Evolutionary conservation across 169 alveolate genomes (phyloP).

Genomic region (Hammondia hammondi): DNA sequence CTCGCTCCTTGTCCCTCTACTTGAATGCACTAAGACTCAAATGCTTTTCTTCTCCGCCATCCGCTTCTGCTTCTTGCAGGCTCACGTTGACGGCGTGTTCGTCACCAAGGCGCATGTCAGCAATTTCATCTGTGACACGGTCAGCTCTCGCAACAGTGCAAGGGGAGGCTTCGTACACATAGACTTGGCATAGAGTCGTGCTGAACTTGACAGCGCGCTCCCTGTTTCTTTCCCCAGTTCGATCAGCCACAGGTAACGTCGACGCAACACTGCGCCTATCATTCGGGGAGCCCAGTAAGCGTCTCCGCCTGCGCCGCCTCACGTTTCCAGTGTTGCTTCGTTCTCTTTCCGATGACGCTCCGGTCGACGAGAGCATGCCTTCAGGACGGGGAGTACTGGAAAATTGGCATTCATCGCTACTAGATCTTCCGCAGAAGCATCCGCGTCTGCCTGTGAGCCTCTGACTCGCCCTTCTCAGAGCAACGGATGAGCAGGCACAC

Average conservation of each 20-base stretch:
- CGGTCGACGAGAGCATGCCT: too few species aligned
- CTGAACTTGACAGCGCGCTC: conserved; percentile 1
- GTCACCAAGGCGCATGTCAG: too few species aligned
- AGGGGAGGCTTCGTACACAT: conserved; percentile 19
- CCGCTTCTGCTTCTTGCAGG: too few species aligned
- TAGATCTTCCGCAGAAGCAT: not conserved
- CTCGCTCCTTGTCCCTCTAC: too few species aligned
- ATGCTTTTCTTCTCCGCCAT: too few species aligned
- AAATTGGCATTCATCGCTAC: not conserved
- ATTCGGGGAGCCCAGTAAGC: not conserved
- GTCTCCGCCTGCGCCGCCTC: not conserved
- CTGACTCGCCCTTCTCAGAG: not conserved
- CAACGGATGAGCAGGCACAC: not conserved
- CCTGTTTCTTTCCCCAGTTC: not conserved
- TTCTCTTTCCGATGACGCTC: not conserved
- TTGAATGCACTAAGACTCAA: too few species aligned
- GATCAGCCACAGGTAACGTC: not conserved
- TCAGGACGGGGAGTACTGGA: not conserved
- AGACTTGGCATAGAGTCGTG: not conserved
- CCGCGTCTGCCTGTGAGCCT: not conserved
- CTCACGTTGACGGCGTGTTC: too few species aligned
- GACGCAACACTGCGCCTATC: not conserved
- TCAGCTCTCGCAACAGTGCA: not conserved
- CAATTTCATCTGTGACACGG: too few species aligned
- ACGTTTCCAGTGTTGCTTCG: not conserved